Base-by-base conservation (phyloP, 495 filamentous ascomycete species). In the Penicillium dipodomyicola region DNA sequence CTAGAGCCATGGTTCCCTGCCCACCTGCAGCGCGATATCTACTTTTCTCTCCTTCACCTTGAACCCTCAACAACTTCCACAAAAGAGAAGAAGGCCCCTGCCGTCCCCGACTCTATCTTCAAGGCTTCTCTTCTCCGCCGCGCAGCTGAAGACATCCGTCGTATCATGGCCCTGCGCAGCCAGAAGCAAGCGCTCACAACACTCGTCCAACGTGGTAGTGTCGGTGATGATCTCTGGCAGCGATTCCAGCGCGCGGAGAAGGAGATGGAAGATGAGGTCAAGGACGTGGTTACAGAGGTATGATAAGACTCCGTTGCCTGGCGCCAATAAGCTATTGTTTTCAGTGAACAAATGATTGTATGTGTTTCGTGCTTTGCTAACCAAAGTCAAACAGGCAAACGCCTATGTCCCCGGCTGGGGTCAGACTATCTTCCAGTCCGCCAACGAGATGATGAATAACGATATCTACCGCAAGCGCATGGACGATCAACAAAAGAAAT, bases 161-260 rank as follows among this genome's bases (percentile, higher is more conserved):
- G 94, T 55, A 88, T 98, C 42, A 85, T 98, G 69, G 82, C 89
- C 57, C 82, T 98, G 56, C 82, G 91, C 57, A 85, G 79, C 45
- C 86, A 91, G 58, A 98, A 97, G 75, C 87, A 87, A 51, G 89
- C 94, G 8, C 80, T 96, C 65, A 84, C 87, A 59, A 84, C 84
- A 49, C 76, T 98, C 41, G 72, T 97, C 48, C 90, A 96, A 73
- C 79, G 89, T 43, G 95, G 95, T 1, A 93, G 89, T 70, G 91
- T 98, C 1, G 93, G 95, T 8, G 95, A 98, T 73, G 94, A 98
- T 71, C 71, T 97, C 41, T 97, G 92, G 89, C 94, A 97, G 76
- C 80, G 94, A 39, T 96, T 97, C 69, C 67, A 83, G 64, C 78
- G 89, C 40, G 94, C 93, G 25, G 94, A 98, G 81, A 93, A 93